These are phyloP conservation scores for Zea luxurians DNA, from an alignment of 176 grass and related monocot genomes.

Conservation along the genomic window DNA sequence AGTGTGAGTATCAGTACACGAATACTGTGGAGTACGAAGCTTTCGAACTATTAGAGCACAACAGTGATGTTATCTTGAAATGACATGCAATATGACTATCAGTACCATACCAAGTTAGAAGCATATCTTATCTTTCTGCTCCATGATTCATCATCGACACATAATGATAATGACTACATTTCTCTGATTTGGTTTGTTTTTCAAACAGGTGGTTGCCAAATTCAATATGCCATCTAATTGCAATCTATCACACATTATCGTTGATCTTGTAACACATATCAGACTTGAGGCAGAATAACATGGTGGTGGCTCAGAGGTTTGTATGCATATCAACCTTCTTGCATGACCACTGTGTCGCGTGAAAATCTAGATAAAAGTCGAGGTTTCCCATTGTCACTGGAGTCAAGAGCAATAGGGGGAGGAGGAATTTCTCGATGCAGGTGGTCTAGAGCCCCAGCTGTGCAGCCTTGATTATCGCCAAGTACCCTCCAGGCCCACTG, in stretches of 20 bases:
- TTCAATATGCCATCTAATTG: constrained; percentile 66
- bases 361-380: no score
- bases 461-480: constrained; percentile 92
- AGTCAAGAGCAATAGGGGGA: no score
- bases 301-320: constrained; percentile 61
- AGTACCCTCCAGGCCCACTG: constrained; percentile 87
- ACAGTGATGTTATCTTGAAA: not conserved
- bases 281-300: constrained; percentile 54
- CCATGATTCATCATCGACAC: not conserved
- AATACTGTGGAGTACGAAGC: not conserved
- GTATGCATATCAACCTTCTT: no score
- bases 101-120: not conserved
- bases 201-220: constrained; percentile 61
- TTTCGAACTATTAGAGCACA: not conserved
- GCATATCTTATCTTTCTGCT: not conserved
- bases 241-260: constrained; percentile 55
- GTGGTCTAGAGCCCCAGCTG: constrained; percentile 94
- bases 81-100: constrained; percentile 10
- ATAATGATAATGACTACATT: not conserved
- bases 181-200: constrained; percentile 18
- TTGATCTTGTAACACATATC: constrained; percentile 63
- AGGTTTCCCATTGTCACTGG: no score
- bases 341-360: no score
- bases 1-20: not conserved
- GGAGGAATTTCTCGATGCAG: constrained; percentile 69